Base-by-base conservation (phyloP, 129 eudicot genomes). In the Arctium lappa region DNA sequence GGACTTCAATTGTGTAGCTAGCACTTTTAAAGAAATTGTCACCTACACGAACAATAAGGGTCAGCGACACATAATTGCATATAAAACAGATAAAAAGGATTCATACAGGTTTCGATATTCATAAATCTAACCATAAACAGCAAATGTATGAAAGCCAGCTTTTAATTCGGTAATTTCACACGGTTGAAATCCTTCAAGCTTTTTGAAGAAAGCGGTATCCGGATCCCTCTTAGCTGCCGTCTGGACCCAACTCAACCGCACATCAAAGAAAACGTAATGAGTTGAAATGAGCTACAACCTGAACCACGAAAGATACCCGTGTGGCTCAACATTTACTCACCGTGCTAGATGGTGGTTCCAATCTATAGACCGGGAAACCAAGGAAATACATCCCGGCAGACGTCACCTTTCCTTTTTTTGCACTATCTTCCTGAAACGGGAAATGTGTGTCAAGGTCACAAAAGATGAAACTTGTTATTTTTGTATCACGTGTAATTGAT, bases 301-400 rank as follows among this genome's bases (percentile, higher is more conserved):
- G 36, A 33, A 9, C 56, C 53, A 2, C 0, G 18, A 62, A 27
- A 29, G 69, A 34, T 56, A 68, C 7, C 22, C 6, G 22, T 2
- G 11, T 78, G 44, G 29, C 5, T 66, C 33, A 40, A 44, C 10
- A 18, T 75, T 69, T 79, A 81, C 98, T 86, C 77, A 95, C 99
- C 40, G 91, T 72, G 79, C 76, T 89, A 39, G 85, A 85, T 40
- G 90, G 39, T 73, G 83, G 98, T 78, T 95, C 99, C 87, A 91
- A 82, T 73, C 88, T 89, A 82, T 93, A 95, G 4, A 94, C 97
- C 34, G 99, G 98, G 83, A 95, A 93, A 60, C 99, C 98, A 15
- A 93, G 91, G 82, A 95, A 95, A 87, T 88, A 95, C 99, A 95
- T 91, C 82, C 99, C 99, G 48, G 99, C 99, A 69, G 90, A 85